A percentile compares a stretch with the other conserved stretches of the same genome.
phyloP scores from a whole-genome alignment of 2,329 filamentous ascomycete species.

The Laburnicola sp. region DNA sequence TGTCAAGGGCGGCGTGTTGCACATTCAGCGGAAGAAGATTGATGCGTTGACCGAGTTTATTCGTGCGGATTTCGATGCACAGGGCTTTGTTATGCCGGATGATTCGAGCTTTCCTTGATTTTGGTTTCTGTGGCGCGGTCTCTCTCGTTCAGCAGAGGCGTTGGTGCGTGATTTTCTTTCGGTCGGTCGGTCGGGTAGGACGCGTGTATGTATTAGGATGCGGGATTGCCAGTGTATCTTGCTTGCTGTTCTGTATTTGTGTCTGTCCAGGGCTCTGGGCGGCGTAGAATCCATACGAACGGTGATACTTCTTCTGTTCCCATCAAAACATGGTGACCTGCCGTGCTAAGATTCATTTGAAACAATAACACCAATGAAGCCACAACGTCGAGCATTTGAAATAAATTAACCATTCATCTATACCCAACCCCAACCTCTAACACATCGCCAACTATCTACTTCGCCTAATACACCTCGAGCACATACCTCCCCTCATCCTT shows the following conservation, averaged over 20 bases:
- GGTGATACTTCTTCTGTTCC: not conserved
- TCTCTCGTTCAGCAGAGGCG: not conserved
- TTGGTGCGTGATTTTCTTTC: not conserved
- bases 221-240: not conserved
- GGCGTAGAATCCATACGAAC: not conserved
- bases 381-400: too few relatives aligned
- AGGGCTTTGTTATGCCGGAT: constrained; percentile 54
- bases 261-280: not conserved
- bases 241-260: not conserved
- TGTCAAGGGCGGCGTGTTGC: constrained; percentile 47
- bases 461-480: constrained; percentile 83
- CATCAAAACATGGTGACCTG: too few relatives aligned
- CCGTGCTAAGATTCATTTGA: too few relatives aligned
- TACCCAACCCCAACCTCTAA: not conserved
- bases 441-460: not conserved
- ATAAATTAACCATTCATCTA: not conserved
- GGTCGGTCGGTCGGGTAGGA: not conserved
- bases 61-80: constrained; percentile 48
- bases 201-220: not conserved
- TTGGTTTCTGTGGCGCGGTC: not conserved
- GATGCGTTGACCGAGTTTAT: constrained; percentile 52
- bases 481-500: constrained; percentile 96
- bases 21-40: constrained; percentile 54
- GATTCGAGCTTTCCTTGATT: constrained; percentile 40
- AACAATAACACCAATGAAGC: too few relatives aligned